phyloP scores from a whole-genome alignment of 495 filamentous ascomycete species.

The Astrothelium macrocarpum region DNA sequence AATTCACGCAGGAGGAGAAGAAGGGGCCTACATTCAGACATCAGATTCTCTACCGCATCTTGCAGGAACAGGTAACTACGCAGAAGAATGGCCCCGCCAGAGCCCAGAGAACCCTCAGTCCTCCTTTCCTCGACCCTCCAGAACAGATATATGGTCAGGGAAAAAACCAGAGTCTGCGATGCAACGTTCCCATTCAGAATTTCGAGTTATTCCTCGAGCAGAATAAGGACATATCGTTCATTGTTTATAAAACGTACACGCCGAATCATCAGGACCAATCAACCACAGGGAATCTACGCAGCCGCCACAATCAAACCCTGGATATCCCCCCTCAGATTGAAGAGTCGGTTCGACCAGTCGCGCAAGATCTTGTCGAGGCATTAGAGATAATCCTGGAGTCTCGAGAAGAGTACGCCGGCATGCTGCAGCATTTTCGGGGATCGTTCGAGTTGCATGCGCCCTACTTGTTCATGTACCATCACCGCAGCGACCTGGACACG shows the following conservation, averaged over 20 bases:
- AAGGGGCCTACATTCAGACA: not conserved
- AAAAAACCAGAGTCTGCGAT: not conserved
- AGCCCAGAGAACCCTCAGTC: not conserved
- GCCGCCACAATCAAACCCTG: not conserved
- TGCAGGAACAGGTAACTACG: not conserved
- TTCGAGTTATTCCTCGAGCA: constrained; percentile 27
- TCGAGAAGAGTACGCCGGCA: not conserved
- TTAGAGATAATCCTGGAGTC: constrained; percentile 7
- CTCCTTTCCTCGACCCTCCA: not conserved
- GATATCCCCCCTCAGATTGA: not conserved
- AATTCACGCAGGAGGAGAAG: not conserved
- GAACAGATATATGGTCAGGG: not conserved
- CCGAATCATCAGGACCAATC: not conserved
- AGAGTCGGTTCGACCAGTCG: constrained; percentile 10
- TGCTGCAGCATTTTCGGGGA: constrained; percentile 3
- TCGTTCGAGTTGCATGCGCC: constrained; percentile 10
- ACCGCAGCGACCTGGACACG: not conserved
- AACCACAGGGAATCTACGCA: not conserved
- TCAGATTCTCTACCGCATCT: not conserved
- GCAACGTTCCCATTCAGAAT: constrained; percentile 11
- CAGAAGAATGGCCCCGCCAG: not conserved
- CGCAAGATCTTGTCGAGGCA: not conserved
- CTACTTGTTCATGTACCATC: constrained; percentile 14
- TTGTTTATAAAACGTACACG: constrained; percentile 19
- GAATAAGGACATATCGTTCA: constrained; percentile 24